Evolutionary conservation across 257 asterid species (phyloP), one percentile per base, ranked within the genome.

Genomic region (Agastache rugosa): DNA sequence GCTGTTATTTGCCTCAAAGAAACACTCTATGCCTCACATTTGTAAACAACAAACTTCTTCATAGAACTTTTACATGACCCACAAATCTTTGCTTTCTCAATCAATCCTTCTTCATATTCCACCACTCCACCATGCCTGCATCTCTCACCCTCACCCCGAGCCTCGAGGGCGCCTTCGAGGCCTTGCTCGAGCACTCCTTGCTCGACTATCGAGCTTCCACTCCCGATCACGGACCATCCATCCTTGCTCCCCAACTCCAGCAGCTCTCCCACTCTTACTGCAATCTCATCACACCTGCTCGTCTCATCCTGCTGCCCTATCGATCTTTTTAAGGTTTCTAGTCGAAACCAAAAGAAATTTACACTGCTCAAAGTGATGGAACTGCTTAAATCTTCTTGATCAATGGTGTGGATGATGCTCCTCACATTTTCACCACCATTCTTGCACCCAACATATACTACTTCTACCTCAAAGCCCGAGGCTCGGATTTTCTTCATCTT

Each of bases 391-490:
- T 83, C 79, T 73, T 90, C 96, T 77, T 78, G 73, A 39, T 80
- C 63, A 51, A 86, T 82, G 77, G 78, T 75, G 65, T 77, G 80
- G 54, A 83, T 67, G n/a, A 85, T 81, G 79, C 11, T 75, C 47
- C 47, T 79, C 39, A 78, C 66, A 37, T 63, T 78, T 78, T 84
- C 84, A 29, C 41, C 71, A 5, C 83, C 83, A 76, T 85, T 88
- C 59, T 34, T 85, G 84, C 91, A 81, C 60, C 97, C 96, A 19
- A 85, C 92, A 35, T 90, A 88, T 10, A 88, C 47, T 73, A 69
- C 69, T 80, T 90, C 91, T 9, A 90, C 81, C 48, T 84, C 80
- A 63, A 75, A 73, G 69, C 87, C 86, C 16, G 73, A 11, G 48
- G 51, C 60, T 69, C 78, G 22, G 27, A 85, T 56, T 82, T 78